Conservation (phyloP, 345 rosid genomes). For the Clausena lansium region DNA sequence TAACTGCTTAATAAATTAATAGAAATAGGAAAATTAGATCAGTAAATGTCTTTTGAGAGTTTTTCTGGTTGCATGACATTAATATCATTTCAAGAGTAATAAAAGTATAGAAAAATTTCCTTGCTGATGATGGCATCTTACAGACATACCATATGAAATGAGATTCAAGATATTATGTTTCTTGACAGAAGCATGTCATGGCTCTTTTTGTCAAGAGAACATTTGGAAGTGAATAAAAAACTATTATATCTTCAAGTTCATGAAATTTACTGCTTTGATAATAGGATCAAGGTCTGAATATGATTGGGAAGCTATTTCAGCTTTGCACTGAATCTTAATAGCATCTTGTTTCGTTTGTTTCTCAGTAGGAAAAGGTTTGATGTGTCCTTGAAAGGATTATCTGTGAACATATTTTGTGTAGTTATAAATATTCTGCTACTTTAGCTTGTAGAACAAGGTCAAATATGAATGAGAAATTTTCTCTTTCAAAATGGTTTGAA, state of each 20-base stretch:
- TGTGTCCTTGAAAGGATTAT: not conserved
- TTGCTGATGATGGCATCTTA: not conserved
- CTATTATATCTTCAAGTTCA: not conserved
- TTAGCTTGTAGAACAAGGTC: not conserved
- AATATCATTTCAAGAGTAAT: not conserved
- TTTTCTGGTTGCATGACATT: not conserved
- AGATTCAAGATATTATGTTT: not conserved
- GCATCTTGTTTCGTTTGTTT: not conserved
- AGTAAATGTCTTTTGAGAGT: not conserved
- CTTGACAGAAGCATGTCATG: not conserved
- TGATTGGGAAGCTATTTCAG: not conserved
- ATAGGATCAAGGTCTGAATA: not conserved
- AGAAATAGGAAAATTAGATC: not conserved
- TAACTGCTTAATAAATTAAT: not conserved
- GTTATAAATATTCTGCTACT: not conserved
- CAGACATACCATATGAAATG: not conserved
- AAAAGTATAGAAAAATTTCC: not conserved
- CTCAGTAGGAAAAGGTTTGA: not conserved
- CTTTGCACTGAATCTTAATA: not conserved
- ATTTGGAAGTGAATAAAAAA: not conserved
- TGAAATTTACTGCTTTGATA: not conserved
- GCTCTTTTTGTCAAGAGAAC: not conserved
- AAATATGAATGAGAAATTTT: not conserved
- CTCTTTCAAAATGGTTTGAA: not conserved
- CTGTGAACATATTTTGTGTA: not conserved